Evolutionary conservation across 2,329 filamentous ascomycete species (phyloP), one percentile per base, ranked within the genome.

Genomic region (Aspergillus carbonarius): DNA sequence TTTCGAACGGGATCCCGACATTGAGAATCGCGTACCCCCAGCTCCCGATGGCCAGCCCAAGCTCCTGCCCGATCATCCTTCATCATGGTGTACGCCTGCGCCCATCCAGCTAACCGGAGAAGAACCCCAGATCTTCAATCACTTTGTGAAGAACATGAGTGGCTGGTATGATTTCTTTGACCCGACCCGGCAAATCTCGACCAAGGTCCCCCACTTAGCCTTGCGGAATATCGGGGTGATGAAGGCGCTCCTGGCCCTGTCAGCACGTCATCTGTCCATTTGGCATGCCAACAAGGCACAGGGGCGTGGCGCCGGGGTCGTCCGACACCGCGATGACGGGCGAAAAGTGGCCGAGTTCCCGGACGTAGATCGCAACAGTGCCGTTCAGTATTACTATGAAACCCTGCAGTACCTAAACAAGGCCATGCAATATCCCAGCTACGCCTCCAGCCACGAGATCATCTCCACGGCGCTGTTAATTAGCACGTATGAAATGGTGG

Each of bases 401-500:
- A 86, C 85, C 0, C 73, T 88, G 0, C 82, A 85, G 51, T 88
- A 88, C 60, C 74, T 88, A 0, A 83, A 85, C 51, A 81, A 82
- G 35, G 84, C 85, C 0, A 81, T 88, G 70, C 78, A 82, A 10
- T 85, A 84, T 63, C 76, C 81, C 1, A 82, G 79, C 0, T 88
- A 88, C 66, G 82, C 82, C 5, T 80, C 79, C 48, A 85, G 82
- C 27, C 77, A 78, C 12, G 85, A 88, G 65, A 74, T 88, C 0
- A 77, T 87, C 27, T 81, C 83, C 0, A 88, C 85, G 0, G 81
- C 84, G 0, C 73, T 88, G 0, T 77, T 87, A 15, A 83, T 88
- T 30, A 86, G 83, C 12, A 84, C 83, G 0, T 88, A 88, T 62
- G 85, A 88, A 70, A 88, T 88, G 85, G 80, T 88, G n/a, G 83